Evolutionary conservation across 2,329 filamentous ascomycete genomes (phyloP), one percentile per base, ranked within the genome.

Genomic region (Colletotrichum eleusines): DNA sequence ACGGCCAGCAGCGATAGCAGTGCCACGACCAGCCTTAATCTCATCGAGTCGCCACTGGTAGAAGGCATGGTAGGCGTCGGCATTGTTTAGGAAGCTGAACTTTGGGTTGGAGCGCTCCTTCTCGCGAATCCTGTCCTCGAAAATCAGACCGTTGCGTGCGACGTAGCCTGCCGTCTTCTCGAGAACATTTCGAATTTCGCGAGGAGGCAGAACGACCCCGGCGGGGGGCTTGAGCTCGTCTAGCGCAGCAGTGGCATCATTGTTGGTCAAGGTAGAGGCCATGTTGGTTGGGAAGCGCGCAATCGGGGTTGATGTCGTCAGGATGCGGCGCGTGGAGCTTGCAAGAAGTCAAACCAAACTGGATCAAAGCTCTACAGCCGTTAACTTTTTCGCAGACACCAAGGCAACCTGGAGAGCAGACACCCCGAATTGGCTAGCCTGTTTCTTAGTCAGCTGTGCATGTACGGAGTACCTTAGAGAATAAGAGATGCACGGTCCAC

Each of bases 111-210:
- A 87, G 76, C 89, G 88, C 79, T 97, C 92, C 82, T 96, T 97
- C 74, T 95, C 90, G 77, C 93, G 91, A 75, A 99, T 92, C 75
- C 92, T 90, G 76, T 95, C 92, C 82, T 97, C 93, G 77, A 97
- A 94, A 9, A 89, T 85, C 51, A 86, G 79, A 28, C 89, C 89
- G 76, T 90, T 90, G 73, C 89, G 84, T 74, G 91, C 91, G 69
- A 98, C 93, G 79, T 97, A 98, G 57, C 94, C 94, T 63, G 96
- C 95, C 16, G 95, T 97, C 84, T 97, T 98, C 81, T 98, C 95
- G 77, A 99, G 90, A 75, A 95, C 81, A 79, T 86, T 85, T 85
- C 94, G 91, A 77, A 98, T 94, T 78, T 95, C 93, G 79, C 91
- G 95, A 14, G 96, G 96, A 28, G 96, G 96, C 65, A 98, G 88